Conservation (phyloP, 177 flowering plant genomes). For the Vitis hybrid region DNA sequence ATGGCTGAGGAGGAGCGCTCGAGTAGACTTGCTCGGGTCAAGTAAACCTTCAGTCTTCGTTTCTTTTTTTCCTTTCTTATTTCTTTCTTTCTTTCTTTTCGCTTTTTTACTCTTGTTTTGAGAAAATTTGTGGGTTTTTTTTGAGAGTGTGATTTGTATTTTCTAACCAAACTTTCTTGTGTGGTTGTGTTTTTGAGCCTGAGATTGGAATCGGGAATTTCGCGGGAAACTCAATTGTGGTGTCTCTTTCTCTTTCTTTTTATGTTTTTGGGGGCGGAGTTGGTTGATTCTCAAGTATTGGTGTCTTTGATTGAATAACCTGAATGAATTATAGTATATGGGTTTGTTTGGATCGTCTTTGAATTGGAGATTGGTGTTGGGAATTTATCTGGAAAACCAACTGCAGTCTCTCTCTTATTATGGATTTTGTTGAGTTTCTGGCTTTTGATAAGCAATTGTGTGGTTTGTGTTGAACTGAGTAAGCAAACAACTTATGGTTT, state of each 20-base stretch:
- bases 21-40: slow-evolving; percentile 58
- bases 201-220: neutral
- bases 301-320: neutral
- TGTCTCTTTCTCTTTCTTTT: neutral
- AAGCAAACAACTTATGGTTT: too few species aligned
- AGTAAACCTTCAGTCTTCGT: slow-evolving; percentile 29
- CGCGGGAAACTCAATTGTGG: neutral
- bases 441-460: neutral
- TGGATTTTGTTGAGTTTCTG: neutral
- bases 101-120: neutral
- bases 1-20: slow-evolving; percentile 78
- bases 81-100: neutral
- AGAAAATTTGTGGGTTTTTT: neutral
- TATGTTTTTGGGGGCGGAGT: neutral
- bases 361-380: neutral
- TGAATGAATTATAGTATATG: too few species aligned
- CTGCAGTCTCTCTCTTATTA: neutral
- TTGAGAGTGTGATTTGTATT: neutral
- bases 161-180: neutral
- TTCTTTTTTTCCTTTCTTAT: neutral
- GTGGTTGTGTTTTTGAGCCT: neutral
- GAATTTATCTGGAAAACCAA: too few species aligned
- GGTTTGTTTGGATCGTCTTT: neutral
- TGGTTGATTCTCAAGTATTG: neutral
- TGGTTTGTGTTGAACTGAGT: neutral